Conservation (phyloP, 228 moss, liverwort and hornwort genomes). For the Sphagnum magellanicum region DNA sequence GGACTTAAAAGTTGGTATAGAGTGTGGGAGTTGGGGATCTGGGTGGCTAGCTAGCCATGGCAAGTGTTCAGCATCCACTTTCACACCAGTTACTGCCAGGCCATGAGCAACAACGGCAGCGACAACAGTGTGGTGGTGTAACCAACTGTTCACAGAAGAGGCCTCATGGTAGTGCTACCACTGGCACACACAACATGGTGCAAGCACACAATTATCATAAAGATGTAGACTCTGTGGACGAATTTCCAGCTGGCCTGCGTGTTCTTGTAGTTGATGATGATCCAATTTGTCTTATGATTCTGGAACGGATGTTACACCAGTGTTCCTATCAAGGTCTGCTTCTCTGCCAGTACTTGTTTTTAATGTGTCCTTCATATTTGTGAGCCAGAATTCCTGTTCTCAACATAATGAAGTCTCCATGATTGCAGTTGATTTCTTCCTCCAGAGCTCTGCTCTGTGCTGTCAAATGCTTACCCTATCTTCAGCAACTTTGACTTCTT, state of each 20-base stretch:
- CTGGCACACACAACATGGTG: slow-evolving; percentile 26
- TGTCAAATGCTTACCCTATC: no score
- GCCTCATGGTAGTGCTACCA: neutral
- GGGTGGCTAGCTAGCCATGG: slow-evolving; percentile 22
- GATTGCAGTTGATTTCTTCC: no score
- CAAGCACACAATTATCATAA: slow-evolving; percentile 28
- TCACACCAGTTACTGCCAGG: no score
- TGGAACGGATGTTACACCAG: slow-evolving; percentile 43
- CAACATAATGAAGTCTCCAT: no score
- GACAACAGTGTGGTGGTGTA: slow-evolving; percentile 24
- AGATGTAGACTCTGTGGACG: slow-evolving; percentile 37
- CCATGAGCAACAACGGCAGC: slow-evolving; percentile 3
- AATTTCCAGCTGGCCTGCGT: slow-evolving; percentile 55
- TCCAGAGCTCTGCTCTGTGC: no score
- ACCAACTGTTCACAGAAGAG: no score
- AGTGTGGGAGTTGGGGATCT: slow-evolving; percentile 40
- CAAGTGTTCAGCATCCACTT: slow-evolving; percentile 23
- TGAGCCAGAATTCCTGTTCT: no score
- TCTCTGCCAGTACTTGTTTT: neutral
- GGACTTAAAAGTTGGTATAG: slow-evolving; percentile 22
- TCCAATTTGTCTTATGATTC: slow-evolving; percentile 31
- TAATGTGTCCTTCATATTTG: no score
- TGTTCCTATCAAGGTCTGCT: slow-evolving; percentile 50
- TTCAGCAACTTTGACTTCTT: no score
- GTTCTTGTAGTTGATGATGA: slow-evolving; percentile 68